Evolutionary conservation across 805 yeast genomes (phyloP).

Genomic region (Lachancea lanzarotensis): DNA sequence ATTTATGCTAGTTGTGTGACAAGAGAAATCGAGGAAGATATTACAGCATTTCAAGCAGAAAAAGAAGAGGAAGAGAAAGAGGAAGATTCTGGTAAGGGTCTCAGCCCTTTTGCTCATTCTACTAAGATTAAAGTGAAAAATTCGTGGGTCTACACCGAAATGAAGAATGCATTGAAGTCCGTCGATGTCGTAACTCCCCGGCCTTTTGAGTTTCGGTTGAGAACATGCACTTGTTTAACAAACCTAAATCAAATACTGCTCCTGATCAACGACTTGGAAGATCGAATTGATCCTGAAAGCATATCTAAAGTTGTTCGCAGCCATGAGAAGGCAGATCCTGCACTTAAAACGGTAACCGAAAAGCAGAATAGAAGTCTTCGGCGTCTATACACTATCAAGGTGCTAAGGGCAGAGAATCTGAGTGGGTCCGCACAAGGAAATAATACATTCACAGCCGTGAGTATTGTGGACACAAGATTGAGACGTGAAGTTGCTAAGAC

Average conservation of each 20-base stretch:
- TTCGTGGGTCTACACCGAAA: constrained; percentile 44
- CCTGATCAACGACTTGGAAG: constrained; percentile 48
- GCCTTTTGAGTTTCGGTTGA: constrained; percentile 52
- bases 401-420: constrained; percentile 59
- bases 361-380: constrained; percentile 12
- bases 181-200: constrained; percentile 37
- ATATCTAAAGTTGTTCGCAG: constrained; percentile 39
- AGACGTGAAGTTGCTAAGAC: constrained; percentile 63
- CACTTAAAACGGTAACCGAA: constrained; percentile 11
- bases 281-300: constrained; percentile 50
- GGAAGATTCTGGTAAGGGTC: constrained; percentile 21
- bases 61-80: constrained; percentile 16
- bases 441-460: constrained; percentile 50
- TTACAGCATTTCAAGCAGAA: constrained; percentile 5
- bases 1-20: constrained; percentile 39
- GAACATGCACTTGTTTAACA: constrained; percentile 72
- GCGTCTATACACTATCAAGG: constrained; percentile 56
- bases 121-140: constrained; percentile 29
- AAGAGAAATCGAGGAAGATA: constrained; percentile 22
- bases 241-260: constrained; percentile 49
- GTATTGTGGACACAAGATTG: constrained; percentile 50
- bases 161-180: constrained; percentile 44
- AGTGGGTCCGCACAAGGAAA: constrained; percentile 42
- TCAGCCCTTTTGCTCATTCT: constrained; percentile 16
- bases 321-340: constrained; percentile 30